Evolutionary conservation across 257 asterid species (phyloP).

Genomic region (Paulownia fortunei): DNA sequence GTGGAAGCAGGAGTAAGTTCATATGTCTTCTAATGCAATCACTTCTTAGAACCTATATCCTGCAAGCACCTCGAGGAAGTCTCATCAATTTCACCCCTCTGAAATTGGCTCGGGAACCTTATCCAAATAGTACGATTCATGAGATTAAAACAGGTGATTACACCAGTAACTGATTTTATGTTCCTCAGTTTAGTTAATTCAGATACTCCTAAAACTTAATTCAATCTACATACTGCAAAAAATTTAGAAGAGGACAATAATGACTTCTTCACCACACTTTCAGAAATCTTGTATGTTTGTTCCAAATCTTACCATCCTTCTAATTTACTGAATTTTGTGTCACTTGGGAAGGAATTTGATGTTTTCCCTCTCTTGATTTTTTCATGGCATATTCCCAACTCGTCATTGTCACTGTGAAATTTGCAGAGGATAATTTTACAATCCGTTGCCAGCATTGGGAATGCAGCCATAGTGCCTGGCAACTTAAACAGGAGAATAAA

Average conservation of each 20-base stretch:
- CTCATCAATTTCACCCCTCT: constrained; percentile 15
- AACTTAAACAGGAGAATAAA: constrained; percentile 23
- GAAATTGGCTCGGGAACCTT: constrained; percentile 31
- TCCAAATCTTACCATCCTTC: background rate
- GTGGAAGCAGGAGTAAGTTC: constrained; percentile 40
- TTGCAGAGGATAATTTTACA: constrained; percentile 48
- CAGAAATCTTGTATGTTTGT: no score
- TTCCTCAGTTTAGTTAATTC: background rate
- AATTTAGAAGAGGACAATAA: no score
- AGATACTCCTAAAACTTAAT: background rate
- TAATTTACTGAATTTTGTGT: background rate
- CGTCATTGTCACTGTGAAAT: background rate
- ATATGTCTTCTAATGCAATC: constrained; percentile 38
- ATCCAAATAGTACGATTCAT: constrained; percentile 42
- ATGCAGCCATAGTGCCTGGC: constrained; percentile 17
- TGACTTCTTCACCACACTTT: no score
- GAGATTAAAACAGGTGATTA: constrained; percentile 54
- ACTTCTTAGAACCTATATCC: constrained; percentile 51
- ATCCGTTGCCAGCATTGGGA: constrained; percentile 54
- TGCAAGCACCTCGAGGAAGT: constrained; percentile 47
- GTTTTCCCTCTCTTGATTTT: no score
- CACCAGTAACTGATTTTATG: background rate
- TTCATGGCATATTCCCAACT: background rate
- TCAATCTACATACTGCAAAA: background rate
- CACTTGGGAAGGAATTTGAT: no score